phyloP scores from a whole-genome alignment of 306 rosid species.

The Mimosa pudica region DNA sequence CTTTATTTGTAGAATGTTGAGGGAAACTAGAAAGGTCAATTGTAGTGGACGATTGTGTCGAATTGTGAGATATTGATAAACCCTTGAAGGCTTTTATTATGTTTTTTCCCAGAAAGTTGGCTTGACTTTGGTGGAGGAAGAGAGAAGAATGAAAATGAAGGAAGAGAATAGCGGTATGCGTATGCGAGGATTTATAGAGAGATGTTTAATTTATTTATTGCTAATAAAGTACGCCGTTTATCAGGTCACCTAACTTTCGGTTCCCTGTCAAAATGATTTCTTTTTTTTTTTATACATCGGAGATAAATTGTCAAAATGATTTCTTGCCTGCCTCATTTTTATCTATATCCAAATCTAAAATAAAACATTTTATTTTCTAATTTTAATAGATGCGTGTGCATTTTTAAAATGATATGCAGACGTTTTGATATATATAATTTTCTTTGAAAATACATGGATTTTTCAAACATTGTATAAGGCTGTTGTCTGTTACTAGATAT shows the following conservation, averaged over 20 bases:
- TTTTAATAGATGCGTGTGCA: background rate
- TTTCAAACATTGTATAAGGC: too few relatives aligned
- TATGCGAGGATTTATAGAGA: slow-evolving; percentile 15
- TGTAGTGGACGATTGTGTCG: background rate
- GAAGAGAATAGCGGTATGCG: background rate
- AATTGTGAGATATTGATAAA: background rate
- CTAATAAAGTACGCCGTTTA: background rate
- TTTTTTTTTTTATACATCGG: too few relatives aligned
- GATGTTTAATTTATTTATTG: too few relatives aligned
- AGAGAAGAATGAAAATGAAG: background rate
- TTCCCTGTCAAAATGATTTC: too few relatives aligned
- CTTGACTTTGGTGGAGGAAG: background rate
- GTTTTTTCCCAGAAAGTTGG: slow-evolving; percentile 3
- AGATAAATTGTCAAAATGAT: background rate
- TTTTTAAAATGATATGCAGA: too few relatives aligned
- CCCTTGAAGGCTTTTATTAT: background rate
- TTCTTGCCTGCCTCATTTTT: background rate
- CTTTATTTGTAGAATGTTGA: slow-evolving; percentile 12
- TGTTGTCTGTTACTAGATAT: too few relatives aligned
- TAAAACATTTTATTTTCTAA: too few relatives aligned
- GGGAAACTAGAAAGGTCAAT: background rate
- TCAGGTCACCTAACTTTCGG: slow-evolving; percentile 14
- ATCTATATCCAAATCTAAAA: background rate
- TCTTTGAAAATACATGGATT: too few relatives aligned
- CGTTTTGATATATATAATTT: too few relatives aligned